These are phyloP conservation scores for Strobilomyces echinocephalus DNA, from an alignment of 768 basidiomycete genomes.

Conservation along the genomic window DNA sequence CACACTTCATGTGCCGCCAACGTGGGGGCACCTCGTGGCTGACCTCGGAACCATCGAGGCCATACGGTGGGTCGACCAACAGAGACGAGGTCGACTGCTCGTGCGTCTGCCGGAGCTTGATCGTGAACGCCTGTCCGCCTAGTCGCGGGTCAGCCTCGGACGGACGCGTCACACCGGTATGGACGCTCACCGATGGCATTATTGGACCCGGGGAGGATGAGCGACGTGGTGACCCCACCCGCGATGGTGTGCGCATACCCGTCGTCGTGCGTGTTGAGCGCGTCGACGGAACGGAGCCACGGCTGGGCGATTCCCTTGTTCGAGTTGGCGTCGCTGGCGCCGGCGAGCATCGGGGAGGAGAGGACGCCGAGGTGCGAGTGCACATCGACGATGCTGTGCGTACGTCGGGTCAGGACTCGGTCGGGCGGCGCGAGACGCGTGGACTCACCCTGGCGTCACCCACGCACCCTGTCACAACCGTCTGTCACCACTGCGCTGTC, in stretches of 20 bases:
- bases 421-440: neutral
- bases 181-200: slow-evolving; percentile 51
- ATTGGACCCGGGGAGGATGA: slow-evolving; percentile 69
- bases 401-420: neutral
- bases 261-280: slow-evolving; percentile 69
- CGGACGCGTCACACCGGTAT: neutral
- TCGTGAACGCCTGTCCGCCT: slow-evolving; percentile 77
- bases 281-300: slow-evolving; percentile 68
- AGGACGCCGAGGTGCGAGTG: slow-evolving; percentile 55
- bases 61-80: slow-evolving; percentile 70
- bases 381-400: slow-evolving; percentile 44
- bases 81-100: slow-evolving; percentile 66
- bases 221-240: slow-evolving; percentile 70
- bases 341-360: slow-evolving; percentile 34
- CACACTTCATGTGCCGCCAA: slow-evolving; percentile 76
- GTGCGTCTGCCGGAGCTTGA: slow-evolving; percentile 66
- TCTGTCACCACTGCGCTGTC: neutral
- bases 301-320: slow-evolving; percentile 39
- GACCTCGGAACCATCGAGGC: slow-evolving; percentile 37
- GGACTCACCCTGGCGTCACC: slow-evolving; percentile 49
- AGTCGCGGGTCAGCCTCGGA: neutral
- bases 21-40: slow-evolving; percentile 35
- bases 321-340: slow-evolving; percentile 56
- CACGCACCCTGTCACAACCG: slow-evolving; percentile 46
- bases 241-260: slow-evolving; percentile 53